Percentiles rank a stretch among this genome's conserved stretches.
Evolutionary conservation across 345 rosid genomes (phyloP).

Genomic region (Salix dunnii): DNA sequence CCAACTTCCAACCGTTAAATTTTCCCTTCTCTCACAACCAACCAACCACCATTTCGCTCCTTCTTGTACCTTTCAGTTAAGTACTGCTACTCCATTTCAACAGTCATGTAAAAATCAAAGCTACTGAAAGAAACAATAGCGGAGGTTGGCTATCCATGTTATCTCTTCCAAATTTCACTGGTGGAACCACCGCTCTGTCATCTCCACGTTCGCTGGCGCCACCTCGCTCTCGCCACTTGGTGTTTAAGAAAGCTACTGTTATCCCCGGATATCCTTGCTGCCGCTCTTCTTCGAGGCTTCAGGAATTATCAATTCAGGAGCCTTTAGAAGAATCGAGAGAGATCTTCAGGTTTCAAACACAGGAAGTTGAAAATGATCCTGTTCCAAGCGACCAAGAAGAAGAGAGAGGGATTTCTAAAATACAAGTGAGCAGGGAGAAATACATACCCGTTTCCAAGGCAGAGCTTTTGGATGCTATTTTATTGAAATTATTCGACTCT

Average conservation of each 20-base stretch:
- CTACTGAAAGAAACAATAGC: too few species aligned
- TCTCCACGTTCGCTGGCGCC: slow-evolving; percentile 8
- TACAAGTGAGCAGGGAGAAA: slow-evolving; percentile 72
- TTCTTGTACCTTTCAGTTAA: not conserved
- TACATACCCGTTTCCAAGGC: slow-evolving; percentile 69
- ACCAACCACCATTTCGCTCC: not conserved
- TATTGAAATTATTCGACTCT: slow-evolving; percentile 43
- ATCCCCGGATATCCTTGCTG: slow-evolving; percentile 13
- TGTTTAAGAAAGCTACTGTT: not conserved
- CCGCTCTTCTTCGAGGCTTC: slow-evolving; percentile 24
- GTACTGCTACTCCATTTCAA: not conserved
- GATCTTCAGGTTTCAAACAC: not conserved
- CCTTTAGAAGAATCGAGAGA: slow-evolving; percentile 25
- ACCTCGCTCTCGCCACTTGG: slow-evolving; percentile 11
- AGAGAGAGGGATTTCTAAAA: slow-evolving; percentile 49
- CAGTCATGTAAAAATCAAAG: too few species aligned
- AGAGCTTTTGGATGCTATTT: slow-evolving; percentile 62
- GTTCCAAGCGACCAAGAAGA: slow-evolving; percentile 7
- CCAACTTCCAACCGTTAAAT: slow-evolving; percentile 39
- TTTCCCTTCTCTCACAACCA: not conserved
- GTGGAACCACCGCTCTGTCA: slow-evolving; percentile 30
- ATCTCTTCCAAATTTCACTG: slow-evolving; percentile 35
- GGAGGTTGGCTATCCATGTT: slow-evolving; percentile 30
- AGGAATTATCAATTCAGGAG: slow-evolving; percentile 27
- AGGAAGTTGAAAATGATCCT: not conserved